phyloP scores from a whole-genome alignment of 306 rosid genomes.

The Cucurbita ficifolia region DNA sequence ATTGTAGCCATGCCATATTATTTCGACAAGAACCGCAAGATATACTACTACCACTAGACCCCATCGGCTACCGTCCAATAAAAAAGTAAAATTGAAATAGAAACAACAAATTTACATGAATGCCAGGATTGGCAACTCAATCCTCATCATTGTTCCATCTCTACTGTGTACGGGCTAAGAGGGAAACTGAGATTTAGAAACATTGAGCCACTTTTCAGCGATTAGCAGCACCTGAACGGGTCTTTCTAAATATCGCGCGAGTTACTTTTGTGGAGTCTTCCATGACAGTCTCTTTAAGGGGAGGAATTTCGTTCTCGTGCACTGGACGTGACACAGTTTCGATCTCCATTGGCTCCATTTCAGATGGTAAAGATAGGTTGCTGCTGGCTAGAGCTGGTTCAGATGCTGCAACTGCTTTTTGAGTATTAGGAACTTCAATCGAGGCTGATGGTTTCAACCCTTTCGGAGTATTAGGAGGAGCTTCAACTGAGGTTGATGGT shows the following conservation, averaged over 20 bases:
- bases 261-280: slow-evolving; percentile 27
- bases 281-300: slow-evolving; percentile 23
- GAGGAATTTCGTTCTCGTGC: slow-evolving; percentile 32
- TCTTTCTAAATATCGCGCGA: slow-evolving; percentile 30
- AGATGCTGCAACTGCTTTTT: slow-evolving; percentile 19
- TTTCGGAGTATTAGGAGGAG: slow-evolving; percentile 15
- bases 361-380: slow-evolving; percentile 15
- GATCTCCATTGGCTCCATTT: slow-evolving; percentile 21
- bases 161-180: neutral
- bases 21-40: neutral
- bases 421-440: slow-evolving; percentile 13
- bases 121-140: slow-evolving; percentile 23
- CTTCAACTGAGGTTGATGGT: slow-evolving; percentile 14
- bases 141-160: slow-evolving; percentile 10
- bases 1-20: neutral
- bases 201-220: neutral
- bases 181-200: neutral
- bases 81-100: slow-evolving; percentile 23
- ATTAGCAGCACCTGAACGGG: slow-evolving; percentile 1
- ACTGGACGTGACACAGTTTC: slow-evolving; percentile 26
- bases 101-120: slow-evolving; percentile 44
- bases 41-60: neutral
- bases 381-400: slow-evolving; percentile 14
- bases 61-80: slow-evolving; percentile 6
- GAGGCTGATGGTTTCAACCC: slow-evolving; percentile 17